A percentile compares a stretch with the other conserved stretches of the same genome.
phyloP scores from a whole-genome alignment of 2,329 filamentous ascomycete genomes.

The Myriangium duriaei region DNA sequence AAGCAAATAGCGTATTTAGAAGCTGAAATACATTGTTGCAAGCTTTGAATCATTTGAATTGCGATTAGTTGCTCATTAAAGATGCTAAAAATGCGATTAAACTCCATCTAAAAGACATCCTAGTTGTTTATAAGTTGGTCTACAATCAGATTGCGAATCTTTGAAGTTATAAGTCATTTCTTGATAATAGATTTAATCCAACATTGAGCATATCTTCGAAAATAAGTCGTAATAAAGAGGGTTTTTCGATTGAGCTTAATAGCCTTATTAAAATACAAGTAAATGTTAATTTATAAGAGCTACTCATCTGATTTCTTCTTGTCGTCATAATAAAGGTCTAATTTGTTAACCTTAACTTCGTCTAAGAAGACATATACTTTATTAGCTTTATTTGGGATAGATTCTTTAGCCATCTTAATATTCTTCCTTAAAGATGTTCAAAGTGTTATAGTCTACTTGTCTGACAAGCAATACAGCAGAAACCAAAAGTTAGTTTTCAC shows the following conservation, averaged over 20 bases:
- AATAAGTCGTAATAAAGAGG: neutral
- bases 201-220: neutral
- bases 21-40: neutral
- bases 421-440: too few relatives aligned
- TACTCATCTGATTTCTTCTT: neutral
- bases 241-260: neutral
- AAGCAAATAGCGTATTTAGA: neutral
- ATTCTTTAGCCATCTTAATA: too few relatives aligned
- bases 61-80: neutral
- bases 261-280: neutral
- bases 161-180: neutral
- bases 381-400: too few relatives aligned
- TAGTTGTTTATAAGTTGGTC: neutral
- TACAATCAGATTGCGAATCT: neutral
- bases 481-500: too few relatives aligned
- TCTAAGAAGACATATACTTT: too few relatives aligned
- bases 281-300: neutral
- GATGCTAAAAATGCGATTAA: constrained; percentile 1
- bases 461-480: too few relatives aligned
- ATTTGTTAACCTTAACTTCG: too few relatives aligned
- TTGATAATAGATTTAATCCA: neutral
- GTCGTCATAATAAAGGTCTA: neutral
- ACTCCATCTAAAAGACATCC: neutral
- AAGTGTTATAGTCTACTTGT: too few relatives aligned
- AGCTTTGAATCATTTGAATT: neutral